Evolutionary conservation across 1,284 basidiomycete genomes (phyloP), one percentile per base, ranked within the genome.

Genomic region (Cystobasidium sp.): DNA sequence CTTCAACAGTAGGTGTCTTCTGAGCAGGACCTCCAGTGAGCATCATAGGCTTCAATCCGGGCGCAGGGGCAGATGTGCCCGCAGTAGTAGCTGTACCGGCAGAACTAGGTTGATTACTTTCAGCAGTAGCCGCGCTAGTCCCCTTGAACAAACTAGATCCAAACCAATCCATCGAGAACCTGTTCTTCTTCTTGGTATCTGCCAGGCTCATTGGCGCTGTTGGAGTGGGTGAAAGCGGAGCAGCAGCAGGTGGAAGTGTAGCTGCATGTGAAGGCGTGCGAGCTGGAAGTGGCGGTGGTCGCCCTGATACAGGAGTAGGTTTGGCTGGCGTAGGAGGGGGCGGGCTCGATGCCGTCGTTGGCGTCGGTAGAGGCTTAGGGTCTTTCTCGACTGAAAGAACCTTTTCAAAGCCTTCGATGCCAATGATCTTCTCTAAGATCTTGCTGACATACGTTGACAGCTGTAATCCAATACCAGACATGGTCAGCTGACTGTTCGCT

Each of bases 341-440:
- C 59, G 37, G 52, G 18, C 64, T 62, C 4, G 59, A n/a, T 24
- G 61, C 39, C 8, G 51, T 20, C 44, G 68, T 72, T 9, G 75
- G 75, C 24, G 70, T 64, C 41, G 61, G 44, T 4, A 37, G n/a
- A 39, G 74, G 55, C 16, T 49, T 58, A 41, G 66, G 59, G 20
- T 76, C 76, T 49, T 77, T 78, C 68, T 79, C 78, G 69, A 78
- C 78, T 6, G 79, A 77, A 63, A 80, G 71, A 18, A 80, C 78
- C 59, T 79, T 80, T 31, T 80, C 79, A 58, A 80, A 80, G 7
- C 79, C 79, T 69, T 80, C 79, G 56, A 78, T 77, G n/a, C 69
- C 74, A 65, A 79, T 79, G 47, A 80, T 77, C 24, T 78, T 78
- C 62, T 80, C 79, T 49, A 80, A 72, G n/a, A 80, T 80, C 74